Conservation (phyloP, 2,329 filamentous ascomycete genomes). For the Stachybotrys chartarum region DNA sequence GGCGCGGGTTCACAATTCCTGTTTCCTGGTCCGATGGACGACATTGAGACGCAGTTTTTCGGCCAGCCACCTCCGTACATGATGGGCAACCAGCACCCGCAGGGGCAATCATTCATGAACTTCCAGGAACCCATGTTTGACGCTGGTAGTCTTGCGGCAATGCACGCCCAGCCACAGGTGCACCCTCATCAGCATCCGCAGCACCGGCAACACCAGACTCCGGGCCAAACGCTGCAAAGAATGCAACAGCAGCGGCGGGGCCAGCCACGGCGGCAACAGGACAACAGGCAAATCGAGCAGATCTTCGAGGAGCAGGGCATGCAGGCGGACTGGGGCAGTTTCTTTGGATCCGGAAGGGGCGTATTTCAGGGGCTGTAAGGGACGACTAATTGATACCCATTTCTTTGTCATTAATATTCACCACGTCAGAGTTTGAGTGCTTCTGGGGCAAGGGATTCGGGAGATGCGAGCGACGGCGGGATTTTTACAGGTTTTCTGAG, state of each 20-base stretch:
- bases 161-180: conserved; percentile 9
- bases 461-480: neutral
- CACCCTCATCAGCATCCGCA: conserved; percentile 2
- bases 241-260: conserved; percentile 14
- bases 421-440: neutral
- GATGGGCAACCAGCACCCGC: conserved; percentile 42
- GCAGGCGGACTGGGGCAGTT: conserved; percentile 38
- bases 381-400: conserved; percentile 30
- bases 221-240: conserved; percentile 8
- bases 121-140: conserved; percentile 37
- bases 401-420: conserved; percentile 8
- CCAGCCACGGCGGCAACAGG: conserved; percentile 22
- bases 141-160: conserved; percentile 31
- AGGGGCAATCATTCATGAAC: conserved; percentile 33
- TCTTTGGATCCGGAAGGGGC: conserved; percentile 36
- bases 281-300: conserved; percentile 38
- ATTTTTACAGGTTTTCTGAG: neutral
- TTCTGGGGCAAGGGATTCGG: neutral
- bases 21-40: conserved; percentile 48
- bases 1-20: conserved; percentile 37
- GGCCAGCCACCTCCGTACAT: conserved; percentile 66
- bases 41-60: conserved; percentile 67
- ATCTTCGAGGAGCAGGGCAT: conserved; percentile 41
- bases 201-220: conserved; percentile 14
- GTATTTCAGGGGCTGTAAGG: conserved; percentile 36